Evolutionary conservation across 768 basidiomycete genomes (phyloP).

Genomic region (Suillus luteus): DNA sequence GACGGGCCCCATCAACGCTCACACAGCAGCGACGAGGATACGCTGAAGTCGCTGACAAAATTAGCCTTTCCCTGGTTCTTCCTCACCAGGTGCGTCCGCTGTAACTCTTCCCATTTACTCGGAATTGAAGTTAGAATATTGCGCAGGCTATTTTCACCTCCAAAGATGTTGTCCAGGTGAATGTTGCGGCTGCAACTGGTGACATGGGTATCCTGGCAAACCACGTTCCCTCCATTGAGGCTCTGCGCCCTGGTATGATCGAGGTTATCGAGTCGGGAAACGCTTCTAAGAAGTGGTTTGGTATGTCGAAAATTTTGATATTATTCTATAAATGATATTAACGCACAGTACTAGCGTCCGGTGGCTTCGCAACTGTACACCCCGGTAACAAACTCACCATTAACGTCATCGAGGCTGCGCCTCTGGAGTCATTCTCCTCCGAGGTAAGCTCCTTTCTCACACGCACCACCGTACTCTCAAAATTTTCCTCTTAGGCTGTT

Average conservation of each 20-base stretch:
- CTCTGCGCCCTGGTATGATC: conserved; percentile 90
- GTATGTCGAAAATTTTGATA: conserved; percentile 48
- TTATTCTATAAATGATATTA: conserved; percentile 5
- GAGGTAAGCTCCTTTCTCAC: conserved; percentile 60
- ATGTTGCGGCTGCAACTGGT: conserved; percentile 89
- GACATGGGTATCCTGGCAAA: conserved; percentile 99
- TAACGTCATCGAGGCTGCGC: conserved; percentile 95
- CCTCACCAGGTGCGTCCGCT: conserved; percentile 82
- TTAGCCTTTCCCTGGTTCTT: conserved; percentile 89
- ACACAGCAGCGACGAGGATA: conserved; percentile 76
- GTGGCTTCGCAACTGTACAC: conserved; percentile 97
- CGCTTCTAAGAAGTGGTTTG: conserved; percentile 93
- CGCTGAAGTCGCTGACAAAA: conserved; percentile 88
- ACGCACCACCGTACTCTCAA: conserved; percentile 12
- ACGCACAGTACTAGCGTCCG: conserved; percentile 65
- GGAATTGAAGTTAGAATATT: conserved; percentile 17
- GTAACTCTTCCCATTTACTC: conserved; percentile 10
- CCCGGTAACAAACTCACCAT: conserved; percentile 96
- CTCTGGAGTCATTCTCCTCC: conserved; percentile 84
- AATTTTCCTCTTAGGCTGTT: conserved; percentile 64
- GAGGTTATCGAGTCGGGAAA: conserved; percentile 87
- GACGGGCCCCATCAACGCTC: conserved; percentile 55
- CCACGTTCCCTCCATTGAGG: conserved; percentile 97
- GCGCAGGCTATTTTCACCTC: conserved; percentile 87
- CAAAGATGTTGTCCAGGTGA: conserved; percentile 92